phyloP scores from a whole-genome alignment of 1,284 basidiomycete genomes.

The Microbotryum lychnidis-dioicae region DNA sequence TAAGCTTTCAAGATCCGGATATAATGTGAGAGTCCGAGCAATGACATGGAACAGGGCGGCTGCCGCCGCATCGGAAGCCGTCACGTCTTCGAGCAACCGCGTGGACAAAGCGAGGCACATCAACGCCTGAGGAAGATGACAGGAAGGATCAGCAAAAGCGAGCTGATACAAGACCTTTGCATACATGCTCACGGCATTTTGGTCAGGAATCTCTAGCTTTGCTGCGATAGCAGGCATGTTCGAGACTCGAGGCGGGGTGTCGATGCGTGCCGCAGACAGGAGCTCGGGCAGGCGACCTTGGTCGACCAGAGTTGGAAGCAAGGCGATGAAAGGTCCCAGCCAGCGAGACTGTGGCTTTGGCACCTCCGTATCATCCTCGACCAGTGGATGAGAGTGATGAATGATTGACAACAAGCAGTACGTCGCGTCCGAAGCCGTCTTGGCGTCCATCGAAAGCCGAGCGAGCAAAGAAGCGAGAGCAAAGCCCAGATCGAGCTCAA shows the following conservation, averaged over 20 bases:
- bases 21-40: too few relatives aligned
- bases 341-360: slow-evolving; percentile 59
- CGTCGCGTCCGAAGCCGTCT: slow-evolving; percentile 14
- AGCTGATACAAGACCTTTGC: neutral
- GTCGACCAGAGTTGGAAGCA: slow-evolving; percentile 58
- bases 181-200: neutral
- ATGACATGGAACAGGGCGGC: too few relatives aligned
- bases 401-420: neutral
- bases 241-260: neutral
- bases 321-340: slow-evolving; percentile 55
- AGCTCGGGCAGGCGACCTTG: slow-evolving; percentile 1
- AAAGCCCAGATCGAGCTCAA: slow-evolving; percentile 70
- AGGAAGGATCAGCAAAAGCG: neutral
- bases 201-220: neutral
- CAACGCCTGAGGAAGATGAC: neutral
- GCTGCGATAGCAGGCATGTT: neutral
- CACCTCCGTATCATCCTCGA: slow-evolving; percentile 35
- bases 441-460: slow-evolving; percentile 44
- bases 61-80: too few relatives aligned
- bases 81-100: too few relatives aligned
- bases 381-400: neutral
- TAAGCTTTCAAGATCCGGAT: too few relatives aligned
- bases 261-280: slow-evolving; percentile 3
- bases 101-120: neutral
- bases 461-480: slow-evolving; percentile 71